Base-by-base conservation (phyloP, 352 stramenopile genomes). In the Halophytophthora batemanensis region DNA sequence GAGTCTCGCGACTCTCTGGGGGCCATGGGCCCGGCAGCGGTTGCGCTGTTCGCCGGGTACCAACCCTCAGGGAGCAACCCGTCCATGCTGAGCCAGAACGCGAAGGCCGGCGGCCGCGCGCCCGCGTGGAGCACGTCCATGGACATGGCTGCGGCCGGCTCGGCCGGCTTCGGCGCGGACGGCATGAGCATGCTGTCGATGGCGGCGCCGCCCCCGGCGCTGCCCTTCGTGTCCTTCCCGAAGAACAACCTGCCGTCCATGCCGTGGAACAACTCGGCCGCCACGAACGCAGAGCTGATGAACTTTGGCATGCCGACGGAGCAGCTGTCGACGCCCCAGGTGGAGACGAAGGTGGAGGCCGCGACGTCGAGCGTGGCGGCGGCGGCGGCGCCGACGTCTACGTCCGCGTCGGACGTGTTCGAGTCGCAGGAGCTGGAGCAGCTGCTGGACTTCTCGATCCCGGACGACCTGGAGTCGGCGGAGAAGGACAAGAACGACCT, bases 1-100 rank as follows among this genome's bases (percentile, higher is more conserved):
- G 81, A 89, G 73, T 89, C 77, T 36, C 47, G 81, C 48, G 76
- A 91, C 84, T 86, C 81, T 71, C 66, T 91, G 64, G 76, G 76
- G 71, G 80, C 69, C 66, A 87, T 89, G 75, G 77, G 77, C 61
- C 69, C 74, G 31, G 75, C 77, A 55, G 76, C 80, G 61, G 74
- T 79, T 17, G 77, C 72, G 67, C 65, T 91, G 62, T 89, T 91
- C 45, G 75, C 77, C 33, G 77, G 77, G 60, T 89, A 87, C 70
- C 77, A 82, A 49, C 74, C 74, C 53, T 68, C 77, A 53, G 71
- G 70, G 46, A 75, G 46, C 41, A 74, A 59, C 50, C 64, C 76
- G 40, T 49, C 47, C 31, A 63, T 71, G 64, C 48, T 69, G 62
- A 72, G 36, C 50, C 71, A 74, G 43, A 65, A 61, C 35, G 31